Conservation (phyloP, 345 rosid genomes). For the Acer saccharum region DNA sequence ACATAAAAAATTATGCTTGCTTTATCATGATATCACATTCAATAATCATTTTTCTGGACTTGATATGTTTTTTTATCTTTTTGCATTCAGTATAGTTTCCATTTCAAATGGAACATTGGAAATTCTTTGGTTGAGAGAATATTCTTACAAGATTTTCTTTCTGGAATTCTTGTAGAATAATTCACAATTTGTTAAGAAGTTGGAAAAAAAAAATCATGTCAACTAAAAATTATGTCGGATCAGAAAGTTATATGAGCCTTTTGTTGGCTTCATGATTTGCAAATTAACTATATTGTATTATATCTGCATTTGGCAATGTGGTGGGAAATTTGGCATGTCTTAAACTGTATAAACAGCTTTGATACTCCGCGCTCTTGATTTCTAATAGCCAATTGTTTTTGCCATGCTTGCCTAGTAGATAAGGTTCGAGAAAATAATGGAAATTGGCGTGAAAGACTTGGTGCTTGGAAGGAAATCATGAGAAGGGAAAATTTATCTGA, state of each 20-base stretch:
- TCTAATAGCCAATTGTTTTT: neutral
- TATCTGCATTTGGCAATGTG: neutral
- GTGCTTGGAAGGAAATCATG: conserved; percentile 68
- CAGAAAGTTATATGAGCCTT: neutral
- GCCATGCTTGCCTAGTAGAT: conserved; percentile 37
- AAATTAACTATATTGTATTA: neutral
- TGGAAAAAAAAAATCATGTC: neutral
- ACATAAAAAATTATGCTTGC: conserved; percentile 6
- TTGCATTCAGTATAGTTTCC: neutral
- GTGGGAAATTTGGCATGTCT: neutral
- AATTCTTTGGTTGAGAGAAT: neutral
- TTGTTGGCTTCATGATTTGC: neutral
- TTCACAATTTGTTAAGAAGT: neutral
- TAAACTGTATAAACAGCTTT: conserved; percentile 17
- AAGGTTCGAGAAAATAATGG: conserved; percentile 43
- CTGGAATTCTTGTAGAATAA: neutral
- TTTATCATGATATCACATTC: neutral
- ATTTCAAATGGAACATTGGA: neutral
- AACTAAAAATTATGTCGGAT: neutral
- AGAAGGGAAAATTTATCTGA: conserved; percentile 68
- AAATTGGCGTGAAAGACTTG: conserved; percentile 83
- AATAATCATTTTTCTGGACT: conserved; percentile 10
- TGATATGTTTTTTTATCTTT: neutral
- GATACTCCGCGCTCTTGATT: neutral
- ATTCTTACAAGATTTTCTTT: neutral